Base-by-base conservation (phyloP, 2,329 filamentous ascomycete genomes). In the Trematosphaeria pertusa region DNA sequence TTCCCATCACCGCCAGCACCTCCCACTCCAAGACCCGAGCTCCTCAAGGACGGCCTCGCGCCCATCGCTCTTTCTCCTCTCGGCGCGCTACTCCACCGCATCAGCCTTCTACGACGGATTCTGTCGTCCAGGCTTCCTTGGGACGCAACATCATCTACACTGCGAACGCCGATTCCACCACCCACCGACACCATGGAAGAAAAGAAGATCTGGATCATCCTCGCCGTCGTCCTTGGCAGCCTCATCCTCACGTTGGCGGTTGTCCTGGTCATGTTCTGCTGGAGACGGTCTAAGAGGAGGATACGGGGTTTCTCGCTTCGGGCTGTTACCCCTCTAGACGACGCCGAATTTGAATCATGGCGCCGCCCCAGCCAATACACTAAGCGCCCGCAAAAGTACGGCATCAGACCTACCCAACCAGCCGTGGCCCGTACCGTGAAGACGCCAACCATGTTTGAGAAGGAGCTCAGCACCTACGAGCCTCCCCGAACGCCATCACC, bases 331-430 rank as follows among this genome's bases (percentile, higher is more conserved):
- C 70, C 70, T 41, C 52, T 73, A 34, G 69, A 72, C 54, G 70
- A 73, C 34, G 70, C 70, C 45, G 70, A 71, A 53, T 72, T 73
- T 41, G 70, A 73, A 56, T 72, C 70, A 36, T 73, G 70, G 70
- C 60, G 70, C 37, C 53, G 69, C 30, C 70, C 70, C 11, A 72
- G 67, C 54, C 66, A 70, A 43, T 67, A 72, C 44, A 64, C 64
- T 31, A 58, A 68, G 40, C 65, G 63, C 24, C 61, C 63, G 14
- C 66, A 72, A 32, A 71, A 70, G 53, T 67, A 70, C 49, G 59
- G 57, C 36, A 70, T 70, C 38, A 60, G 56, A 28, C 58, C 67
- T 3, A 58, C 60, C 11, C 54, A 56, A 31, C 57, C 64, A 17
- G 57, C 58, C 22, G 50, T 68, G 17, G 43, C 63, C 30, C 62